Evolutionary conservation across 495 filamentous ascomycete species (phyloP), one percentile per base, ranked within the genome.

Genomic region (Hypoxylon crocopeplum): DNA sequence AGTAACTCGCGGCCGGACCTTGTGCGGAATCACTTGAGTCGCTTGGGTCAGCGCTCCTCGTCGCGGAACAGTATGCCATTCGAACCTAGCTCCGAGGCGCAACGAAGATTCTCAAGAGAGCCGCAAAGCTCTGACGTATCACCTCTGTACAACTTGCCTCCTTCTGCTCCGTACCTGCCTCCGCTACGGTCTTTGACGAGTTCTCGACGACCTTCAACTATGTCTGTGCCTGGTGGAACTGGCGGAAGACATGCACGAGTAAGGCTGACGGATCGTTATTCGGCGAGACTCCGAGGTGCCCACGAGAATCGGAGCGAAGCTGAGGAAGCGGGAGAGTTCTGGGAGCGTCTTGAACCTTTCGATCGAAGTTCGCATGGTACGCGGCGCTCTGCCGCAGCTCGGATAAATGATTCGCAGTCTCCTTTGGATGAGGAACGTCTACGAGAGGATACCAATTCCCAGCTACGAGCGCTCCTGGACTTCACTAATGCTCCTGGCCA

Each of bases 401-500:
- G 48, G n/a, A 39, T 42, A 25, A 25, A n/a, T 16, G 53, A 48
- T 17, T 42, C 44, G 5, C 56, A 54, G 33, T 33, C 56, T 27
- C n/a, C 41, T 8, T 41, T 68, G 30, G 62, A 75, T 36, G 69
- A 68, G 5, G 64, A 69, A 24, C 69, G 70, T 36, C 62, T 69
- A 29, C 66, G 79, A 16, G 74, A 78, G 36, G 71, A 72, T 29
- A 72, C 71, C 17, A 77, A 76, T 67, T 74, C 77, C 4, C 74
- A 72, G 32, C 52, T 82, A 13, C 69, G 76, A 25, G 71, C 77
- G n/a, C 64, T 82, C 16, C 54, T 82, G 6, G 81, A 85, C 51
- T 76, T 67, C 13, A 62, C 64, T 7, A 63, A 62, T 24, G 41
- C 17, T 48, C 73, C 22, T 66, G 69, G 12, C 69, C 78, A 24